A percentile compares a stretch with the other conserved stretches of the same genome.
Conservation (phyloP, 495 filamentous ascomycete species). For the Lasiosphaeria ovina region DNA sequence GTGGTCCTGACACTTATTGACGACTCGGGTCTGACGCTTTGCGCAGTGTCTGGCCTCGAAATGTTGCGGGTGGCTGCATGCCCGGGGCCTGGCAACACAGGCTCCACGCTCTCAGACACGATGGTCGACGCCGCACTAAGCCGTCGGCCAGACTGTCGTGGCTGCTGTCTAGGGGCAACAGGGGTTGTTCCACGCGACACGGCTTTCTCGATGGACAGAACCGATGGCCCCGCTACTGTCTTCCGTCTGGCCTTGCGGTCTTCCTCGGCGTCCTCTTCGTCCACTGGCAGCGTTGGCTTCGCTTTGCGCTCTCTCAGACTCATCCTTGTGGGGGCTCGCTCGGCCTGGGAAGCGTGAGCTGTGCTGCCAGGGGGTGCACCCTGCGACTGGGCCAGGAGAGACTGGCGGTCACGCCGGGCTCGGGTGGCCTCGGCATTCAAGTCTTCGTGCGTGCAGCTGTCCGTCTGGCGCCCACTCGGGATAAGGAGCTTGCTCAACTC, state of each 20-base stretch:
- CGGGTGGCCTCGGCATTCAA: conserved; percentile 64
- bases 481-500: conserved; percentile 83
- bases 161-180: conserved; percentile 30
- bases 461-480: conserved; percentile 66
- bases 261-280: conserved; percentile 54
- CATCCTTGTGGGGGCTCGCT: conserved; percentile 57
- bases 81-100: conserved; percentile 9
- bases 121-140: conserved; percentile 42
- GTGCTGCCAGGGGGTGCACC: conserved; percentile 27
- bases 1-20: conserved; percentile 35
- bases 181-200: conserved; percentile 35
- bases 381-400: conserved; percentile 35
- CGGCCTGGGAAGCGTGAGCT: conserved; percentile 24
- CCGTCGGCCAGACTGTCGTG: conserved; percentile 33
- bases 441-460: conserved; percentile 73
- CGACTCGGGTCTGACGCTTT: conserved; percentile 39
- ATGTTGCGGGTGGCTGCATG: conserved; percentile 20
- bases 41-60: conserved; percentile 37
- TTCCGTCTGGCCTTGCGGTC: conserved; percentile 59
- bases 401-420: conserved; percentile 61
- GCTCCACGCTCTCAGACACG: conserved; percentile 24
- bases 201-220: conserved; percentile 48
- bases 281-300: conserved; percentile 38
- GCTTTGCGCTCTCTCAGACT: conserved; percentile 70
- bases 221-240: conserved; percentile 60